phyloP scores from a whole-genome alignment of 176 grass and related monocot species.

The Aegilops umbellulata region DNA sequence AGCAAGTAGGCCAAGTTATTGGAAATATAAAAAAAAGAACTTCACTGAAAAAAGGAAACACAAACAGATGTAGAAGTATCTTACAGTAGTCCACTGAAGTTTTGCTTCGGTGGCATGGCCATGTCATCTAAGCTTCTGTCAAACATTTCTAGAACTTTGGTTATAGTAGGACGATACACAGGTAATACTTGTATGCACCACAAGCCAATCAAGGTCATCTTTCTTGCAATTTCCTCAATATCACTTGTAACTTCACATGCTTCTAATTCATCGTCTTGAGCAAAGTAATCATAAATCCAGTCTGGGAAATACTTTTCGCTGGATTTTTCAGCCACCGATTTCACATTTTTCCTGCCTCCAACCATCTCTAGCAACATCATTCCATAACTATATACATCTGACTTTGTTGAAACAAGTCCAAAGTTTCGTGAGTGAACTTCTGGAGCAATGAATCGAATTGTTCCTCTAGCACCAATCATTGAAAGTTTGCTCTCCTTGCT shows the following conservation, averaged over 20 bases:
- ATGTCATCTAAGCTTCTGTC: slow-evolving; percentile 34
- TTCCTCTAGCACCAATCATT: slow-evolving; percentile 38
- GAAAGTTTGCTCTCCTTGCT: slow-evolving; percentile 40
- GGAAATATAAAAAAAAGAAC: too few species aligned
- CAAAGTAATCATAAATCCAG: slow-evolving; percentile 21
- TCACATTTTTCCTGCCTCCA: slow-evolving; percentile 30
- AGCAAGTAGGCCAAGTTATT: too few species aligned
- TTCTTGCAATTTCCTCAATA: neutral
- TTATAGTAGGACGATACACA: slow-evolving; percentile 29
- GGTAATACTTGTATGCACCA: slow-evolving; percentile 55
- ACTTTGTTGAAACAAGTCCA: slow-evolving; percentile 44
- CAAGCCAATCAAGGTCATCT: slow-evolving; percentile 56
- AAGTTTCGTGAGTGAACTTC: neutral
- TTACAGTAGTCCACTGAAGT: slow-evolving; percentile 14
- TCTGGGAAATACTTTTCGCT: neutral
- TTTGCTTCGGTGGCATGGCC: slow-evolving; percentile 39
- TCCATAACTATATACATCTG: slow-evolving; percentile 47
- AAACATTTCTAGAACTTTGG: slow-evolving; percentile 55
- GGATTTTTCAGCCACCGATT: neutral
- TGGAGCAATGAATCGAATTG: slow-evolving; percentile 46
- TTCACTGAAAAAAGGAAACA: neutral
- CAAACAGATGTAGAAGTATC: neutral
- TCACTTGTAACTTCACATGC: neutral
- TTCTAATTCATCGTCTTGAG: slow-evolving; percentile 21
- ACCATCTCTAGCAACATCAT: slow-evolving; percentile 55